Base-by-base conservation (phyloP, 495 filamentous ascomycete species). In the Cudoniella acicularis region DNA sequence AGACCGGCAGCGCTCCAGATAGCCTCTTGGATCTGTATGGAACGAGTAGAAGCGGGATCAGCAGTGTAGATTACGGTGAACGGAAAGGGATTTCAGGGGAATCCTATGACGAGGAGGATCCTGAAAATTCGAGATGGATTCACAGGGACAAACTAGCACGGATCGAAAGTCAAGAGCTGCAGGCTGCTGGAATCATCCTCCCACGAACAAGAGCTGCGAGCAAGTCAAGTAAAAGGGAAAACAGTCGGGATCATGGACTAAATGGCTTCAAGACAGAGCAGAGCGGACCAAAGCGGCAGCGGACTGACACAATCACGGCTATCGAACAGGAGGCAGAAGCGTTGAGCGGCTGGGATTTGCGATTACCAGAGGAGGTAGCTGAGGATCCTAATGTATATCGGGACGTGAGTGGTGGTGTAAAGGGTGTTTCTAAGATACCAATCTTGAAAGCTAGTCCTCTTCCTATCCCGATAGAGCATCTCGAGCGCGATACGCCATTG, bases 141-240 rank as follows among this genome's bases (percentile, higher is more conserved):
- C 92, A 98, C 69, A 81, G 94, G 21, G 94, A 98, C 72, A 98
- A 98, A 73, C 73, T 98, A 48, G 92, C 91, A 27, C 81, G 84
- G 68, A 98, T 98, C 64, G 94, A 98, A 76, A 96, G 80, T 66
- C 82, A 91, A 71, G 94, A 98, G 70, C 77, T 97, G 61, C 90
- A 95, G 64, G 90, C 90, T 67, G 91, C 91, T 2, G 92, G 91
- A 8, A 84, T 93, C 57, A 73, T 83, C 36, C 75, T 92, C 22
- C 83, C 87, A 10, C 84, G 81, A 40, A 78, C 84, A 48, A 81
- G 86, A 47, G 73, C 77, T 45, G 66, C 73, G 27, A 90, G 84
- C 66, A 83, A 82, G 63, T 80, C 83, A 36, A 80, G 80, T 49
- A 73, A 75, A 61, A 78, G 74, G 59, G 83, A 72, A 51, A 75